These are phyloP conservation scores for Cystofilobasidium macerans DNA, from an alignment of 768 basidiomycete genomes.

Conservation along the genomic window DNA sequence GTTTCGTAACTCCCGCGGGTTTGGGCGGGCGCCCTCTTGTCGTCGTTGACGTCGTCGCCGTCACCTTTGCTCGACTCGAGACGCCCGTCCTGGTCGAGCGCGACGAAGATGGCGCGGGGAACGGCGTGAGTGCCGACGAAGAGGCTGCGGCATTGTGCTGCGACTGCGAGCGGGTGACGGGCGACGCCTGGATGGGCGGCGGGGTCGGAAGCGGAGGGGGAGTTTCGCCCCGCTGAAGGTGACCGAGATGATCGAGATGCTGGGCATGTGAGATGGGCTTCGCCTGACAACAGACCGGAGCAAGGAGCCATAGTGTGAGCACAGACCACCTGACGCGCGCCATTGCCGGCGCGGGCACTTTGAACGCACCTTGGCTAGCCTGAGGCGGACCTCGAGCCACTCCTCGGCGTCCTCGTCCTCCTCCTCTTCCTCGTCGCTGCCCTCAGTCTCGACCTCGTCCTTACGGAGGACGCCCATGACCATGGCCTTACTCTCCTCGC, in stretches of 20 bases:
- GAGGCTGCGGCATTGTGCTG: neutral
- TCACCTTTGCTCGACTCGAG: neutral
- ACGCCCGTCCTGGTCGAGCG: neutral
- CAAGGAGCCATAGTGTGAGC: neutral
- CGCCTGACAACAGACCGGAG: neutral
- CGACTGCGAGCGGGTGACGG: neutral
- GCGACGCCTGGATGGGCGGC: neutral
- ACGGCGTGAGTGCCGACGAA: neutral
- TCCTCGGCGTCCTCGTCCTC: slow-evolving; percentile 19
- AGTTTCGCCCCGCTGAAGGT: slow-evolving; percentile 15
- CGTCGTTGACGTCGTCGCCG: neutral
- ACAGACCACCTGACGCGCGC: neutral
- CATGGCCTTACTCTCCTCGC: slow-evolving; percentile 5
- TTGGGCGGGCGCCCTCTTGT: slow-evolving; percentile 4
- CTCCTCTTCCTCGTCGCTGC: slow-evolving; percentile 2
- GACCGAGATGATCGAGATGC: slow-evolving; percentile 6
- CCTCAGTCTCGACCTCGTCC: slow-evolving; percentile 19
- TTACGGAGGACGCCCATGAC: slow-evolving; percentile 15
- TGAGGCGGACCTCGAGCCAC: slow-evolving; percentile 20
- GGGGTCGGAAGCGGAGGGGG: neutral
- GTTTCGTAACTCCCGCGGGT: neutral
- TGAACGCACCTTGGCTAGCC: slow-evolving; percentile 14
- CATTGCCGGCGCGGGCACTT: neutral
- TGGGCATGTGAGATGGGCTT: slow-evolving; percentile 18
- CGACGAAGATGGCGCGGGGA: neutral